Base-by-base conservation (phyloP, 164 flowering plant species). In the Aristolochia contorta region DNA sequence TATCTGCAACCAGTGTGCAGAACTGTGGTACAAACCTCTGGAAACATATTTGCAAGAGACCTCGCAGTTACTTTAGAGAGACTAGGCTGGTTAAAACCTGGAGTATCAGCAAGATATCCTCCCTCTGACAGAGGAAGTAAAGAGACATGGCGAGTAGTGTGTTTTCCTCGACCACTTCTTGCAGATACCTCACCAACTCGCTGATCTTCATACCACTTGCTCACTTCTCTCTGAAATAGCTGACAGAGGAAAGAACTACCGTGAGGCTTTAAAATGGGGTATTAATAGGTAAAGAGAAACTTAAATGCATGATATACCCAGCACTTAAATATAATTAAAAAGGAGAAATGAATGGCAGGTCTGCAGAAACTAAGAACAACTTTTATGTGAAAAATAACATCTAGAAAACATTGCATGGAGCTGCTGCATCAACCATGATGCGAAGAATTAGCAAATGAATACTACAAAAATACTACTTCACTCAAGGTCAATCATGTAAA, bases 61-160 rank as follows among this genome's bases (percentile, higher is more conserved):
- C 73, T 87, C 66, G 79, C 83, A 61, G 93, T 90, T 20, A 86
- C 92, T 84, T 91, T 94, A 74, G 85, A 4, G 68, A 94, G 75
- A 74, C 93, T 84, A 65, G 97, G 99, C 74, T 88, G 95, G 74
- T 78, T 94, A 65, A 90, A 94, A 5, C 99, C 99, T 61, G 97
- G 99, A 65, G 99, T 94, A 73, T 94, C 99, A 56, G 97, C 97
- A 61, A 94, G 82, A 66, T 75, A 85, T 30, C 97, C 99, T 24
- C 96, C 97, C 59, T 67, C 91, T 24, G 85, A 61, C 57, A 90
- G 59, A 18, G 97, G 97, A 73, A 94, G 97, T 73, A 94, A 71
- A 15, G 93, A 86, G 50, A 91, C 97, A 74, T 94, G 74, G 6
- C 97, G 86, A 47, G 99, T 94, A 20, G 97, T 90, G 52, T 94